phyloP scores from a whole-genome alignment of 1,284 basidiomycete species.

The Phaffia rhodozyma region DNA sequence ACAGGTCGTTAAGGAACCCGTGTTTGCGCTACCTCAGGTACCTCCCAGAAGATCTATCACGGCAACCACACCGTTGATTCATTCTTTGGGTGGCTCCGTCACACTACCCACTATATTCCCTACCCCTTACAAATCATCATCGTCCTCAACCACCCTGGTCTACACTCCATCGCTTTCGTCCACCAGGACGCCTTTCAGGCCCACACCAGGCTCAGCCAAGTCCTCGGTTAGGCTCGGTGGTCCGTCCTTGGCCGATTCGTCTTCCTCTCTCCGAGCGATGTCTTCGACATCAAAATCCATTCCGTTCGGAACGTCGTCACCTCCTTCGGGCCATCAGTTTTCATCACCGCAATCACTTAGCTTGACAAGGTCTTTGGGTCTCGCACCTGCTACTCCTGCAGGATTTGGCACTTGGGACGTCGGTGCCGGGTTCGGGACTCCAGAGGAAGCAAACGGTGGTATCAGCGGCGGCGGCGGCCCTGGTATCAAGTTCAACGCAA shows the following conservation, averaged over 20 bases:
- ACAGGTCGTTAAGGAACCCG: too few species aligned
- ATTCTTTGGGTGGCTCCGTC: too few species aligned
- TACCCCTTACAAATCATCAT: conserved; percentile 12
- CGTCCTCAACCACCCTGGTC: background rate
- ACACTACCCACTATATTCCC: conserved; percentile 14
- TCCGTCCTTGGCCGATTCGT: background rate
- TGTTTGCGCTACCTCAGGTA: too few species aligned
- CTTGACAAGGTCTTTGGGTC: conserved; percentile 8
- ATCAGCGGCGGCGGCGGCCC: too few species aligned
- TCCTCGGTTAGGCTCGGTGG: background rate
- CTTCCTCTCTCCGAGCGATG: background rate
- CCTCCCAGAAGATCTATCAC: too few species aligned
- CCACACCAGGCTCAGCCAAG: background rate
- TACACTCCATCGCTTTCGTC: conserved; percentile 14
- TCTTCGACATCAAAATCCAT: background rate
- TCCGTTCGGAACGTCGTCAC: background rate
- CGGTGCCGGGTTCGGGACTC: too few species aligned
- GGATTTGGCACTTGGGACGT: too few species aligned
- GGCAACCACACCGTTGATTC: too few species aligned
- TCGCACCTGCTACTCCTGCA: conserved; percentile 16
- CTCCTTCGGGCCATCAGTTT: conserved; percentile 2
- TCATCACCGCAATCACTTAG: conserved; percentile 10
- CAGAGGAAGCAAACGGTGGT: too few species aligned
- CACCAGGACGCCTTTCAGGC: conserved; percentile 15
- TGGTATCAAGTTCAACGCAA: too few species aligned